Evolutionary conservation across 2,329 filamentous ascomycete genomes (phyloP).

Genomic region (Cercospora citrullina): DNA sequence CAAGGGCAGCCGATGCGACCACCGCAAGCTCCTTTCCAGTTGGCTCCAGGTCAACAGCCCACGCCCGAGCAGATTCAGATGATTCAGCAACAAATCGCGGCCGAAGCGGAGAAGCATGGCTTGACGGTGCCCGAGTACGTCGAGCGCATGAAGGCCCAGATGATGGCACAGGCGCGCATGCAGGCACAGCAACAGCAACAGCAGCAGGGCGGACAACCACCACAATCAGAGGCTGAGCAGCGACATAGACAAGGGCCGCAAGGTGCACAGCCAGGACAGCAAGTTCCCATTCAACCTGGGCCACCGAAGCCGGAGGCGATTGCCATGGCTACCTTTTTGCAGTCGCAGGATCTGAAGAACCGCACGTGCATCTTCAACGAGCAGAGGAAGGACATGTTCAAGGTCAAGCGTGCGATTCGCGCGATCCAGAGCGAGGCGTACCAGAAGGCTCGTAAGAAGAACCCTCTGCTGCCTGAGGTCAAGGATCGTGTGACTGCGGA

Average conservation of each 20-base stretch:
- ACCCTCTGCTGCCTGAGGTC: conserved; percentile 82
- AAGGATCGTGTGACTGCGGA: conserved; percentile 85
- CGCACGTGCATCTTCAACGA: conserved; percentile 92
- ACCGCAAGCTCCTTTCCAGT: conserved; percentile 14
- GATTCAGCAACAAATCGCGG: conserved; percentile 79
- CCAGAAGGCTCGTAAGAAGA: conserved; percentile 83
- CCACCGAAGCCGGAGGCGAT: conserved; percentile 87
- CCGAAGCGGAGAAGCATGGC: conserved; percentile 80
- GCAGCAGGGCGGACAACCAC: conserved; percentile 28
- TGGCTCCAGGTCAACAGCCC: conserved; percentile 54
- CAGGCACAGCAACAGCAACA: conserved; percentile 41
- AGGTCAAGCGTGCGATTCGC: conserved; percentile 93
- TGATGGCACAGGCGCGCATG: conserved; percentile 58
- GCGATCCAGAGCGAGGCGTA: conserved; percentile 87
- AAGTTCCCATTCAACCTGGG: conserved; percentile 70
- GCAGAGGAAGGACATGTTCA: conserved; percentile 97
- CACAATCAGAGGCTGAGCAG: conserved; percentile 30
- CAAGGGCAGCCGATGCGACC: conserved; percentile 7
- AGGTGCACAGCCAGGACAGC: conserved; percentile 51
- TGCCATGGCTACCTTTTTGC: conserved; percentile 85
- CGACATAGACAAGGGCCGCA: conserved; percentile 40
- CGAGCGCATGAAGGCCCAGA: conserved; percentile 54
- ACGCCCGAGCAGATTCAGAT: conserved; percentile 80
- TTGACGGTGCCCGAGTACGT: conserved; percentile 85
- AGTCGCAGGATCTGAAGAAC: conserved; percentile 79